phyloP scores from a whole-genome alignment of 345 rosid genomes.

The Mangifera indica region DNA sequence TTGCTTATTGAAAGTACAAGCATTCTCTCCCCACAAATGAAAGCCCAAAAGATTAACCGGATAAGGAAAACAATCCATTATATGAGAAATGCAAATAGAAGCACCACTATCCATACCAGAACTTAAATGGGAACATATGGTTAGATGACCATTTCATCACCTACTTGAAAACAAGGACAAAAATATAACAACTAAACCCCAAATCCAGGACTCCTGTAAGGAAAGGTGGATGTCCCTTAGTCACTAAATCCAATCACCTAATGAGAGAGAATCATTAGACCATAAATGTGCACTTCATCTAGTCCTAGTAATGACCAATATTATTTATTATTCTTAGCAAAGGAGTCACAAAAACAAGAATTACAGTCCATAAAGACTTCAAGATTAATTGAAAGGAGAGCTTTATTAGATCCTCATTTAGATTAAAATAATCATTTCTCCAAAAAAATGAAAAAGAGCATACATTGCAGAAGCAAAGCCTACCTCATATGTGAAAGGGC shows the following conservation, averaged over 20 bases:
- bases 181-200: not conserved
- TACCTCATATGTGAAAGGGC: constrained; percentile 95
- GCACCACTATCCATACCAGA: not conserved
- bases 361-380: not conserved
- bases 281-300: not conserved
- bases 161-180: not conserved
- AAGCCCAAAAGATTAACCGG: not conserved
- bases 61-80: not conserved
- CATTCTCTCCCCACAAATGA: not conserved
- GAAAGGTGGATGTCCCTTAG: not conserved
- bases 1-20: not conserved
- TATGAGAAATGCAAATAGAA: not conserved
- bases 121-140: not conserved
- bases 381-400: not conserved
- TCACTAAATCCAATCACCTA: not conserved
- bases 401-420: no score
- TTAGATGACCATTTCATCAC: not conserved
- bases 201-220: not conserved
- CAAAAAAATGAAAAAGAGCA: not conserved
- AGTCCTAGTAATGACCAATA: not conserved
- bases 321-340: no score
- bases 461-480: constrained; percentile 27
- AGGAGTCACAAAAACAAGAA: no score
- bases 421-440: no score
- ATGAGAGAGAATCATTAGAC: not conserved